Evolutionary conservation across 352 stramenopile genomes (phyloP), one percentile per base, ranked within the genome.

Genomic region (Phytophthora fragariaefolia): DNA sequence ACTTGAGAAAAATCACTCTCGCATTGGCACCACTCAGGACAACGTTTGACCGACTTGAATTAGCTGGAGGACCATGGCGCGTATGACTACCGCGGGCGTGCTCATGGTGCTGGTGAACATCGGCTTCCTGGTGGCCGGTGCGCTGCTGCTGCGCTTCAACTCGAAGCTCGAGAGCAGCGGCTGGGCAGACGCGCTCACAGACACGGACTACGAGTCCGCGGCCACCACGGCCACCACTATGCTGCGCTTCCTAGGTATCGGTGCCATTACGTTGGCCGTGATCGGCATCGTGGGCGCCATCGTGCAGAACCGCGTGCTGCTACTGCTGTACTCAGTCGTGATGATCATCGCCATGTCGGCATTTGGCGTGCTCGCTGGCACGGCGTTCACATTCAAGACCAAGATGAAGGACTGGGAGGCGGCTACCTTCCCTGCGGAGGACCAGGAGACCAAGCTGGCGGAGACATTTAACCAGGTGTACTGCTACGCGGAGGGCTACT

Each of bases 401-500:
- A 93, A 91, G 63, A 77, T 90, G 54, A 80, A 55, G 26, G 67
- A 77, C 34, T 96, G 85, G 83, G 62, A 88, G n/a, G 45, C 66
- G 12, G 59, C 58, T 1, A 43, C 59, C 32, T 96, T 89, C 71
- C 88, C 86, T 2, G 85, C 77, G 7, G 72, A 76, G 0, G 55
- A 76, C 1, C 62, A 75, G 15, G 88, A 96, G 71, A 77, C 62
- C 26, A 73, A 79, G n/a, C 69, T 96, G 60, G 83, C 80, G 1
- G 63, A 66, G 40, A 87, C 82, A 13, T 94, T 96, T 42, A 93
- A 93, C 50, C 69, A 94, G 52, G 74, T 86, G 48, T 96, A 96
- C 64, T 96, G 88, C 74, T 96, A 91, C 60, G 84, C 85, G 0
- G 85, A 95, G 45, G 86, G 85, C 23, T 88, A 87, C 43, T 93